Conservation (phyloP, 768 basidiomycete genomes). For the Boletellus emodensis region DNA sequence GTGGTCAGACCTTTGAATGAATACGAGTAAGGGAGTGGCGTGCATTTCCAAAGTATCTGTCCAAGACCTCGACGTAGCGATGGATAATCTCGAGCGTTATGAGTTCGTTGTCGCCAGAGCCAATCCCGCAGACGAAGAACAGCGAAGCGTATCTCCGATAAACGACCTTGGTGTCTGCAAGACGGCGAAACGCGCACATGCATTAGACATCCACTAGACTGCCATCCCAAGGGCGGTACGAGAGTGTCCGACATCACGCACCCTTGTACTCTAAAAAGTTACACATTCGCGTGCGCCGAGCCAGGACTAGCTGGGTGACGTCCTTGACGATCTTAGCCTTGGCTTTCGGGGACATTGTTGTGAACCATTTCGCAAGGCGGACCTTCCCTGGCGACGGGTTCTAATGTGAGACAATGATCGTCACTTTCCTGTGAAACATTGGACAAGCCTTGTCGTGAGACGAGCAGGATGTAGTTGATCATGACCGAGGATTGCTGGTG, state of each 20-base stretch:
- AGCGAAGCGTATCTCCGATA: conserved; percentile 94
- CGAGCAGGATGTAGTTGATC: conserved; percentile 92
- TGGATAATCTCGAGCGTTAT: conserved; percentile 90
- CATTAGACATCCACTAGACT: conserved; percentile 11
- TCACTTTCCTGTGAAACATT: conserved; percentile 3
- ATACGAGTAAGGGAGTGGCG: conserved; percentile 9
- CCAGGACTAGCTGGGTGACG: conserved; percentile 88
- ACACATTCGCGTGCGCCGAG: conserved; percentile 86
- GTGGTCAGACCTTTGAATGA: neutral
- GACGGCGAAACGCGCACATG: neutral
- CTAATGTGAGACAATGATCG: conserved; percentile 9
- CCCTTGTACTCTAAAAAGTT: conserved; percentile 98
- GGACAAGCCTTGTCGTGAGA: conserved; percentile 81
- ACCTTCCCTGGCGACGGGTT: conserved; percentile 65
- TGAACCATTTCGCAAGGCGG: conserved; percentile 94
- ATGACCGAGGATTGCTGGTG: conserved; percentile 36
- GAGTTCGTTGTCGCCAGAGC: conserved; percentile 84
- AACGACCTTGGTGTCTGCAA: conserved; percentile 75
- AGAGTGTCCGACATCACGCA: conserved; percentile 27
- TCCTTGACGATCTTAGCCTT: conserved; percentile 95
- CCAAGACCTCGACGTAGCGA: conserved; percentile 88
- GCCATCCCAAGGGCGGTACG: conserved; percentile 18
- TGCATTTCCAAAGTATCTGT: conserved; percentile 52
- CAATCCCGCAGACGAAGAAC: conserved; percentile 90
- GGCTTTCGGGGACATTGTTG: conserved; percentile 71